These are phyloP conservation scores for Syncephalastrum sp. DNA, from an alignment of 371 early-diverging fungal species.

Conservation along the genomic window DNA sequence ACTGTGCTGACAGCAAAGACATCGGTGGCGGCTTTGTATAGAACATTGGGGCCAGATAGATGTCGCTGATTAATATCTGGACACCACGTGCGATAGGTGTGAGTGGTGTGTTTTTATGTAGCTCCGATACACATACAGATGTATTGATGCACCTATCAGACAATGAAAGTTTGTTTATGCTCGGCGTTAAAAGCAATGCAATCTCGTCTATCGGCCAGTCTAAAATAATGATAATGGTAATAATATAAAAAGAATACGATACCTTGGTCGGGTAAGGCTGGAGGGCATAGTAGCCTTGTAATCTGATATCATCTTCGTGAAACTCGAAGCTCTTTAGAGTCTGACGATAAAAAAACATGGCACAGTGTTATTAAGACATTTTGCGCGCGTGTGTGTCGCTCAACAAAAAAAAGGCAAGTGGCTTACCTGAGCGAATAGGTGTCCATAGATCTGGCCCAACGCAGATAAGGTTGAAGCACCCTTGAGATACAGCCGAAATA, in stretches of 20 bases:
- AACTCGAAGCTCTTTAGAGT: conserved; percentile 12
- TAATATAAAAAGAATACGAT: conserved; percentile 1
- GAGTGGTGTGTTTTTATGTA: no score
- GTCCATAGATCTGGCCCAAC: conserved; percentile 15
- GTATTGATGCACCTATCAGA: conserved; percentile 37
- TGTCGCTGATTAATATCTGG: conserved; percentile 53
- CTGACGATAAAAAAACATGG: no score
- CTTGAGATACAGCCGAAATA: no score
- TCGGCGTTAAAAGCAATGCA: conserved; percentile 9
- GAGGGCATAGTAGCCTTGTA: conserved; percentile 44
- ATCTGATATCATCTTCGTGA: conserved; percentile 17
- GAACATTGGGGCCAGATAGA: no score
- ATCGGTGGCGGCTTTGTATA: conserved; percentile 42
- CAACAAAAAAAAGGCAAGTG: no score
- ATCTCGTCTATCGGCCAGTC: no score
- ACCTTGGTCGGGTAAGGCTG: conserved; percentile 52
- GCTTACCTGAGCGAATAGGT: conserved; percentile 9
- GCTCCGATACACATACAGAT: conserved; percentile 31
- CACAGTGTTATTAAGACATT: no score
- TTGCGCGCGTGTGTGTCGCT: no score
- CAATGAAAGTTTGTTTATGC: neutral
- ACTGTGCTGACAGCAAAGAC: conserved; percentile 36
- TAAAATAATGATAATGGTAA: no score
- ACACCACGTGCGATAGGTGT: neutral
- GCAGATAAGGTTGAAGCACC: neutral